Base-by-base conservation (phyloP, 1,284 basidiomycete genomes). In the Pholiota adiposa region DNA sequence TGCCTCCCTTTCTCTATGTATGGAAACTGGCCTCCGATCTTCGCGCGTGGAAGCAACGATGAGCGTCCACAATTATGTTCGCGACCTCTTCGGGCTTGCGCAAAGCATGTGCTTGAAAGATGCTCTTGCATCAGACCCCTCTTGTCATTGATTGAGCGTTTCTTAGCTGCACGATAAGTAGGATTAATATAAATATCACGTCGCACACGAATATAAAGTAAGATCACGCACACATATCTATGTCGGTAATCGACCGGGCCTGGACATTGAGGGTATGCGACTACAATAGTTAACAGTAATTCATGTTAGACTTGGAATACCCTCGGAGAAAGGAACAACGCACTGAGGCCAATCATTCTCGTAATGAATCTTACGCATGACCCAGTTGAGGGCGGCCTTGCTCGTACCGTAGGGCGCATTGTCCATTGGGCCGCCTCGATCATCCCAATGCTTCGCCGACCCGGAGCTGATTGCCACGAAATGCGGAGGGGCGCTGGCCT, bases 271-370 rank as follows among this genome's bases (percentile, higher is more conserved):
- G 54, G 54, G 33, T 50, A 56, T 3, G 31, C 14, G 8, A 34
- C 54, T 56, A 11, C 11, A 18, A n/a, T n/a, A 38, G 9, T 14
- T 8, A n/a, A 27, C 16, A 4, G 19, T 14, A 12, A 6, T n/a
- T 16, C 27, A 6, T 11, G 5, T 1, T 18, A 5, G 12, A n/a
- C n/a, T n/a, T 19, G 6, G 16, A 12, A 36, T 27, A 21, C 23
- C 2, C 12, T 31, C 29, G 4, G 29, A 5, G 5, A 4, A 12
- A 12, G 3, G 4, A 21, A 9, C 3, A 4, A 44, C 56, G n/a
- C 14, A 36, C 63, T 54, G 8, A 59, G n/a, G 51, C 57, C 57
- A 59, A 1, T 59, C 57, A 12, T 59, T 59, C 19, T 59, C 57
- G 11, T 54, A 59, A 21, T 59, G 57, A 11, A 59, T 54, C 19